Percentiles rank a stretch among this genome's conserved stretches.
Conservation (phyloP, 441 rosid species). For the Breynia disticha region DNA sequence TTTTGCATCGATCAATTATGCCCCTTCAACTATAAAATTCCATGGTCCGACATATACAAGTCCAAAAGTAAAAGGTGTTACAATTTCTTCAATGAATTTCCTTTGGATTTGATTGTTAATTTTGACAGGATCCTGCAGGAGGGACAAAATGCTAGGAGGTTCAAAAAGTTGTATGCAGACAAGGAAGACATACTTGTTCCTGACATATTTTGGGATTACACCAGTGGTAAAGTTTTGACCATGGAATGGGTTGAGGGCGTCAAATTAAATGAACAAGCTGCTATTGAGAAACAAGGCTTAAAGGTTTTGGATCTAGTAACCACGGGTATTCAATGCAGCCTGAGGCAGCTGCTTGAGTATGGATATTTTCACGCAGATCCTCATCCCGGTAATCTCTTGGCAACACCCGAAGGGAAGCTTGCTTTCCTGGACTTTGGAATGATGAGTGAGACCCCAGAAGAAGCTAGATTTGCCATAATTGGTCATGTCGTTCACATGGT, state of each 20-base stretch:
- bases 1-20: neutral
- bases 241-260: slow-evolving; percentile 99
- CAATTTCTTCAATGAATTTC: slow-evolving; percentile 14
- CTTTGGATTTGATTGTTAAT: slow-evolving; percentile 36
- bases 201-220: slow-evolving; percentile 90
- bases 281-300: slow-evolving; percentile 82
- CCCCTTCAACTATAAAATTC: neutral
- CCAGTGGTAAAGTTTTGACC: slow-evolving; percentile 75
- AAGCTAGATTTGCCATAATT: slow-evolving; percentile 85
- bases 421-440: slow-evolving; percentile 97
- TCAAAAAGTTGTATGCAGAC: slow-evolving; percentile 84
- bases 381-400: slow-evolving; percentile 96
- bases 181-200: slow-evolving; percentile 82
- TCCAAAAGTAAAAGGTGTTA: slow-evolving; percentile 2
- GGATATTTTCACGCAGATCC: slow-evolving; percentile 98
- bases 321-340: slow-evolving; percentile 86
- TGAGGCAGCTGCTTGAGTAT: slow-evolving; percentile 86
- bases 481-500: slow-evolving; percentile 98
- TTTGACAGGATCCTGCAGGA: slow-evolving; percentile 73
- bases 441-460: slow-evolving; percentile 99
- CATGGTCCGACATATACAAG: neutral
- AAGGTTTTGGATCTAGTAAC: slow-evolving; percentile 86
- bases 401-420: slow-evolving; percentile 93
- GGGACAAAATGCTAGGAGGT: slow-evolving; percentile 89
- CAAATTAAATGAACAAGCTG: slow-evolving; percentile 68